phyloP scores from a whole-genome alignment of 176 grass and related monocot species.

The Zoysia pacifica region DNA sequence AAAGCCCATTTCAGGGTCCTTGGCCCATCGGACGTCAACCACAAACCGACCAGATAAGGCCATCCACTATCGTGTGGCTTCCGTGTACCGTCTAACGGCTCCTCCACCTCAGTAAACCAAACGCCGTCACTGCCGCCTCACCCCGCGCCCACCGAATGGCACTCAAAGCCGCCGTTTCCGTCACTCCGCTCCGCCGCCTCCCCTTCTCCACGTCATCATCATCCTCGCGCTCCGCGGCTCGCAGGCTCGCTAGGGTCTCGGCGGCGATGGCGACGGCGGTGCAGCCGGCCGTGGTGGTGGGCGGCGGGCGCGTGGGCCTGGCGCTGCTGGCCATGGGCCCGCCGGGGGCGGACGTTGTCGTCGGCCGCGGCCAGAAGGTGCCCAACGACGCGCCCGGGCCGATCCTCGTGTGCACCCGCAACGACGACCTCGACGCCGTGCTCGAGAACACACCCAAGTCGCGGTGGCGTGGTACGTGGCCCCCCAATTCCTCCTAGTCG shows the following conservation, averaged over 20 bases:
- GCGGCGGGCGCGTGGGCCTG: conserved; percentile 69
- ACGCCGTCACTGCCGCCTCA: conserved; percentile 36
- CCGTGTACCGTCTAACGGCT: conserved; percentile 43
- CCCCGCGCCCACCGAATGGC: conserved; percentile 5
- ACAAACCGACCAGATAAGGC: conserved; percentile 51
- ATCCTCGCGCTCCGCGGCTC: neutral
- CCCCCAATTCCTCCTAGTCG: neutral
- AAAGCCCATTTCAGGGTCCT: no score
- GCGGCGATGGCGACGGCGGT: conserved; percentile 49
- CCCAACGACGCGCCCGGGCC: conserved; percentile 57
- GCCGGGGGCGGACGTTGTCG: conserved; percentile 50
- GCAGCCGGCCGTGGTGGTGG: conserved; percentile 75
- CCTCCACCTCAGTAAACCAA: conserved; percentile 7
- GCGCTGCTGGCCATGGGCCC: conserved; percentile 67
- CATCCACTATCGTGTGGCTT: conserved; percentile 52
- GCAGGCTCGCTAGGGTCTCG: conserved; percentile 31
- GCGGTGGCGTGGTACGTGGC: conserved; percentile 70
- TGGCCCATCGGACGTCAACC: neutral
- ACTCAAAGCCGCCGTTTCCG: conserved; percentile 40
- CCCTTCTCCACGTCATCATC: neutral
- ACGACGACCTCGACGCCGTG: conserved; percentile 91
- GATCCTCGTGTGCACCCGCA: conserved; percentile 87
- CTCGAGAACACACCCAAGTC: conserved; percentile 75
- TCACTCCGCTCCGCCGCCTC: conserved; percentile 31
- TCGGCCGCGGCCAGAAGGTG: conserved; percentile 69